phyloP scores from a whole-genome alignment of 441 rosid genomes.

The Melastoma candidum region DNA sequence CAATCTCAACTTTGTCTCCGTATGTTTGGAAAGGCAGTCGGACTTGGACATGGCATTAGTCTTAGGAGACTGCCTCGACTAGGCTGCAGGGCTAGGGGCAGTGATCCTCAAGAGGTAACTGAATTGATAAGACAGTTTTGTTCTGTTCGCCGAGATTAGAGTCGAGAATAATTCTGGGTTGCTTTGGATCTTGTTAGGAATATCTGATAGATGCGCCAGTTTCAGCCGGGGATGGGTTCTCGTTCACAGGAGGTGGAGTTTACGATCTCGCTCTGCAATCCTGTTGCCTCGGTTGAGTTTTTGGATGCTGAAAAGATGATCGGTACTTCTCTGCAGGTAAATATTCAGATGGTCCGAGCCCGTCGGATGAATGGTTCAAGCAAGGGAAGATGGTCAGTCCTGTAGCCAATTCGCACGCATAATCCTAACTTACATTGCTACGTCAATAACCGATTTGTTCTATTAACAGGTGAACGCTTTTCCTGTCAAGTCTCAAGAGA shows the following conservation, averaged over 20 bases:
- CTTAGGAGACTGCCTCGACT: conserved; percentile 22
- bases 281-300: background rate
- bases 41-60: conserved; percentile 6
- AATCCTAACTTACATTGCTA: background rate
- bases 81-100: conserved; percentile 33
- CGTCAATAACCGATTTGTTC: background rate
- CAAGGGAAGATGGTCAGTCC: conserved; percentile 64
- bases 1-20: too few species aligned
- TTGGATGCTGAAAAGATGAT: background rate
- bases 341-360: conserved; percentile 67
- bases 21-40: too few species aligned
- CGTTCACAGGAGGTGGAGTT: conserved; percentile 71
- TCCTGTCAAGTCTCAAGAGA: conserved; percentile 55
- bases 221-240: conserved; percentile 87
- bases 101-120: conserved; percentile 30
- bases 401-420: background rate
- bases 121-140: too few species aligned
- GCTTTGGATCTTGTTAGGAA: conserved; percentile 32
- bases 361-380: conserved; percentile 81
- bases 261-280: background rate
- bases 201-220: conserved; percentile 79
- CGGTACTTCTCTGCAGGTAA: conserved; percentile 39
- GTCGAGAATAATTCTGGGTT: background rate
- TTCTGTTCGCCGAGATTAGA: conserved; percentile 2
- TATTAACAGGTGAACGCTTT: conserved; percentile 62